Evolutionary conservation across 257 asterid genomes (phyloP), one percentile per base, ranked within the genome.

Genomic region (Echium plantagineum): DNA sequence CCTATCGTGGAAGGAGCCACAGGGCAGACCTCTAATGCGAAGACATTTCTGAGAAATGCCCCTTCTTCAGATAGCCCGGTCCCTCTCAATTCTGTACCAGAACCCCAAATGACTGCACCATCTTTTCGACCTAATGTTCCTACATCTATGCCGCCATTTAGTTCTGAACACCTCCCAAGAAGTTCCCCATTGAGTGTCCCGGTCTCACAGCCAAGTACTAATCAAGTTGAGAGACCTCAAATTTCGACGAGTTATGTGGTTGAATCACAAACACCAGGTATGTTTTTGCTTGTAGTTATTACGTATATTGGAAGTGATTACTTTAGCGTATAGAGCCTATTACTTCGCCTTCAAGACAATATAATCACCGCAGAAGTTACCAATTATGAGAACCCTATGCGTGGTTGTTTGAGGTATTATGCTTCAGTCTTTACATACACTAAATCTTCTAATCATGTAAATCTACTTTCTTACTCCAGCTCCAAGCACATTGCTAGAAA

Each of bases 191-290:
- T 30, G 16, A 59, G 53, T 17, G 66, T 51, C 70, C 80, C 77
- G 10, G 75, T 69, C 57, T 55, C 71, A 63, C 82, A 91, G 8
- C 91, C 87, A 10, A 59, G 67, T 64, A 71, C 75, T 57, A 69
- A 76, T 51, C 72, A 79, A 52, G 57, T 74, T 35, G 57, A 60
- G 52, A 62, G 61, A 13, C 71, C 78, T 52, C 71, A 18, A 57
- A 66, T 20, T 21, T 19, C 58, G 15, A 70, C 58, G 57, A 66
- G 42, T 69, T 77, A 84, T 75, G 77, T 77, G 38, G 6, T 22
- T 13, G 60, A 20, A 8, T 80, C 70, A 56, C 77, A 72, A 65
- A 65, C 77, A 46, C 84, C 91, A 71, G 95, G 97, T 89, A 79
- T 59, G 55, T 62, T 54, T 57, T 61, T 58, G 56, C 47, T 63